phyloP scores from a whole-genome alignment of 2,329 filamentous ascomycete genomes.

The Bipolaris zeicola region DNA sequence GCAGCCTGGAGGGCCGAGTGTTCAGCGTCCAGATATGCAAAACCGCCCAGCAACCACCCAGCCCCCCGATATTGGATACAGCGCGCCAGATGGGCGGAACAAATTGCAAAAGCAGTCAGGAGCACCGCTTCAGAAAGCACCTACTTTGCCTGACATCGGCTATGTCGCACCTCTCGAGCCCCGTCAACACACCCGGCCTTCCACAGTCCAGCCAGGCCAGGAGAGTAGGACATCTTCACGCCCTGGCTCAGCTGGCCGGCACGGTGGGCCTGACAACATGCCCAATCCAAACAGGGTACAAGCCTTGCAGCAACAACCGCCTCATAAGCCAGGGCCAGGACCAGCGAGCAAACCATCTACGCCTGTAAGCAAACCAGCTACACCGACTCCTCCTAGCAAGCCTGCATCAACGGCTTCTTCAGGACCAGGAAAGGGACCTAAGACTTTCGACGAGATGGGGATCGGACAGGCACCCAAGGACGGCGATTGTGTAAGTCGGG shows the following conservation, averaged over 20 bases:
- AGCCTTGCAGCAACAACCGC: constrained; percentile 30
- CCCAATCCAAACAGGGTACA: constrained; percentile 32
- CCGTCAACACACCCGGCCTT: constrained; percentile 44
- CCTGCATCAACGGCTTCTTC: constrained; percentile 35
- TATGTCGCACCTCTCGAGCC: constrained; percentile 46
- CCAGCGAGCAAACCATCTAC: constrained; percentile 28
- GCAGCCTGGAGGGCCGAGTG: constrained; percentile 47
- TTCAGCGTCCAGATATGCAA: constrained; percentile 43
- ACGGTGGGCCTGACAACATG: constrained; percentile 31
- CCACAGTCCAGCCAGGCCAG: constrained; percentile 42
- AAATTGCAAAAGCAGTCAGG: constrained; percentile 50
- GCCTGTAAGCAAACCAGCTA: constrained; percentile 25
- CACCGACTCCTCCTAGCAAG: constrained; percentile 34
- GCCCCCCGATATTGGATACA: constrained; percentile 51
- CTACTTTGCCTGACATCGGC: constrained; percentile 45
- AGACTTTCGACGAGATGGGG: constrained; percentile 98
- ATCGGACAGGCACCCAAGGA: constrained; percentile 83
- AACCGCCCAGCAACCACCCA: constrained; percentile 49
- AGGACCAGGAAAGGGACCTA: constrained; percentile 73
- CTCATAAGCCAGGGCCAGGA: constrained; percentile 23
- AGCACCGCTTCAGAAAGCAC: constrained; percentile 37
- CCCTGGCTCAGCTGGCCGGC: constrained; percentile 40
- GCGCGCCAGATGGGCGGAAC: constrained; percentile 52
- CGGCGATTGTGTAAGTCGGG: constrained; percentile 78
- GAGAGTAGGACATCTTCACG: constrained; percentile 39